A percentile compares a stretch with the other conserved stretches of the same genome.
These are phyloP conservation scores for Prosopis cineraria DNA, from an alignment of 306 rosid species.

Conservation along the genomic window DNA sequence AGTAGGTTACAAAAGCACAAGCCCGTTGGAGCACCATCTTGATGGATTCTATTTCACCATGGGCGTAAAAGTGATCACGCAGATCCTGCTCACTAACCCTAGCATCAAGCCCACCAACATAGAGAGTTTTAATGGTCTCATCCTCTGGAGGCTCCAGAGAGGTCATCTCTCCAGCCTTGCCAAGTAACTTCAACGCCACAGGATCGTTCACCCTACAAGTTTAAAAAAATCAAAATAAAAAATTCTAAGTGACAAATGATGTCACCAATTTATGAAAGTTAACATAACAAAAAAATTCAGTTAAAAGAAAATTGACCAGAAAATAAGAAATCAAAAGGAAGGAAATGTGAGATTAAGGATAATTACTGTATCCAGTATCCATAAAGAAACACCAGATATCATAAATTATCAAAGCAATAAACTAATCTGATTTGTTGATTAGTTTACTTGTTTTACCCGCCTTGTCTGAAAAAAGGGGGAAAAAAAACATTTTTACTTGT, in stretches of 20 bases:
- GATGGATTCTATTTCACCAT: slow-evolving; percentile 90
- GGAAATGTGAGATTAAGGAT: not conserved
- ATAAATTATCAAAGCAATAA: not conserved
- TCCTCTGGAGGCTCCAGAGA: slow-evolving; percentile 83
- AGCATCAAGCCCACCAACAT: slow-evolving; percentile 90
- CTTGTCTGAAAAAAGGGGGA: too few relatives aligned
- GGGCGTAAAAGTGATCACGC: slow-evolving; percentile 87
- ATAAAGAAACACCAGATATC: not conserved
- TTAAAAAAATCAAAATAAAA: not conserved
- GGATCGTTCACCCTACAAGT: slow-evolving; percentile 85
- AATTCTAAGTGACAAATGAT: not conserved
- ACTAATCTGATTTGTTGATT: slow-evolving; percentile 13
- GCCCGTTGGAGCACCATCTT: slow-evolving; percentile 94
- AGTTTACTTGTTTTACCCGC: too few relatives aligned
- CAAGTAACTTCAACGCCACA: slow-evolving; percentile 81
- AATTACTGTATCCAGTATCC: not conserved
- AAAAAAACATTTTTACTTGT: slow-evolving; percentile 11
- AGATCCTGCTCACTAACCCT: slow-evolving; percentile 88
- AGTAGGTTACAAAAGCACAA: slow-evolving; percentile 87
- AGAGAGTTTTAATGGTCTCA: slow-evolving; percentile 86
- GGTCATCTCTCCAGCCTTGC: slow-evolving; percentile 94
- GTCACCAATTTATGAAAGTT: not conserved
- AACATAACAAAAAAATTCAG: not conserved
- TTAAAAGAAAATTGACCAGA: not conserved
- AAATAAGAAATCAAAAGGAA: not conserved